phyloP scores from a whole-genome alignment of 2,329 filamentous ascomycete species.

The Calonectria henricotiae region DNA sequence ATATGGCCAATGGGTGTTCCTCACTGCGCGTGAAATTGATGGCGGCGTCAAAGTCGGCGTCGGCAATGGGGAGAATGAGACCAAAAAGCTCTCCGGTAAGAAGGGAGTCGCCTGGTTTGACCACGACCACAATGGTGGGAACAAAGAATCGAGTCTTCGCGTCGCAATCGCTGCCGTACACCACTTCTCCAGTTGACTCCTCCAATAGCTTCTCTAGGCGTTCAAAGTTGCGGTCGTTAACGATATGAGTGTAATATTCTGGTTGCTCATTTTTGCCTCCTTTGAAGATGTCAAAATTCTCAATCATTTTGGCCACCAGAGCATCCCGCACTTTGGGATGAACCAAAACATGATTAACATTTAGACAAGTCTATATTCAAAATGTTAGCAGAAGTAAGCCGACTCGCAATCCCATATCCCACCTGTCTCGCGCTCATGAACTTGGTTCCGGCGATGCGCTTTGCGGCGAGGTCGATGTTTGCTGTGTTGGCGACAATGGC shows the following conservation, averaged over 20 bases:
- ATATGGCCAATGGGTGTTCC: constrained; percentile 60
- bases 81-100: constrained; percentile 54
- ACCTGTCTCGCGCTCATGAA: constrained; percentile 50
- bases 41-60: constrained; percentile 54
- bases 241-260: constrained; percentile 56
- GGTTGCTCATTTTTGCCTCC: constrained; percentile 26
- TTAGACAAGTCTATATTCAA: constrained; percentile 43
- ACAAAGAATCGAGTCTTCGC: constrained; percentile 54
- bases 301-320: constrained; percentile 56
- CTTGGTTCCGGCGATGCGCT: constrained; percentile 62
- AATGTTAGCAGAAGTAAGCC: background rate
- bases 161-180: constrained; percentile 57
- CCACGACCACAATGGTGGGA: constrained; percentile 60
- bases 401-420: background rate
- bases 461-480: constrained; percentile 62
- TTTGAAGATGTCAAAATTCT: constrained; percentile 47
- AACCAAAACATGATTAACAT: constrained; percentile 63
- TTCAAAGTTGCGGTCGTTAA: constrained; percentile 63
- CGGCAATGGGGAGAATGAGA: constrained; percentile 62
- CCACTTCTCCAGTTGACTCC: constrained; percentile 57
- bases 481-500: constrained; percentile 62
- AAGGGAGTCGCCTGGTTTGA: constrained; percentile 44
- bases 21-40: constrained; percentile 52
- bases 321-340: constrained; percentile 59
- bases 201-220: constrained; percentile 59